These are phyloP conservation scores for Rosa lucieae DNA, from an alignment of 306 rosid genomes.

Conservation along the genomic window DNA sequence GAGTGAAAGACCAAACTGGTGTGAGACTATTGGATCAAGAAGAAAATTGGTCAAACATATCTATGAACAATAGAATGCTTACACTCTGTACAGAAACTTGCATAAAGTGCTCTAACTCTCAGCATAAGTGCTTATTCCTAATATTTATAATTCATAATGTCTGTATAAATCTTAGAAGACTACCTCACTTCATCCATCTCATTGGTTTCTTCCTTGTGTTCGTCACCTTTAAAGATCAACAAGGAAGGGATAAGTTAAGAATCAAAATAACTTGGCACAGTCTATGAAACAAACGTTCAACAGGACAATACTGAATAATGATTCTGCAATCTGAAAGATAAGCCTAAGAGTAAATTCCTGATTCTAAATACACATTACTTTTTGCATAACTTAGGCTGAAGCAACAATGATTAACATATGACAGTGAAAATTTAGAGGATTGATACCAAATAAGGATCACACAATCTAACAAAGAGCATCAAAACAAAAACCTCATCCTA, in stretches of 20 bases:
- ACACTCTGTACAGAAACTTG: background rate
- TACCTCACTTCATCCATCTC: slow-evolving; percentile 48
- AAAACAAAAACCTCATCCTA: background rate
- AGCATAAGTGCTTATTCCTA: background rate
- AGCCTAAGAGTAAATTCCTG: background rate
- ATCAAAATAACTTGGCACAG: slow-evolving; percentile 7
- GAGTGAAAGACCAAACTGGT: background rate
- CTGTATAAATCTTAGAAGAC: slow-evolving; percentile 24
- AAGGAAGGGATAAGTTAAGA: background rate
- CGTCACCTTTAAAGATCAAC: slow-evolving; percentile 42
- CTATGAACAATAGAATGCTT: slow-evolving; percentile 1
- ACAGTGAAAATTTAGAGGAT: background rate
- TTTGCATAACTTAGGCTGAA: background rate
- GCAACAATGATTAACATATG: too few species aligned
- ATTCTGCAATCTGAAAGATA: background rate
- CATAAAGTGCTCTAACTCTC: slow-evolving; percentile 10
- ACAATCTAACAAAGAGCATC: background rate
- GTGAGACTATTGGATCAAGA: background rate
- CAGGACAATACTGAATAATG: background rate
- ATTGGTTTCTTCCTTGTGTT: slow-evolving; percentile 47
- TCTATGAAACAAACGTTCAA: background rate
- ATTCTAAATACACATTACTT: background rate
- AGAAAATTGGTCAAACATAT: background rate
- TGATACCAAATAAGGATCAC: background rate
- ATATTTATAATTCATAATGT: slow-evolving; percentile 8